Base-by-base conservation (phyloP, 139 green algal genomes). In the Chlorella sp. region DNA sequence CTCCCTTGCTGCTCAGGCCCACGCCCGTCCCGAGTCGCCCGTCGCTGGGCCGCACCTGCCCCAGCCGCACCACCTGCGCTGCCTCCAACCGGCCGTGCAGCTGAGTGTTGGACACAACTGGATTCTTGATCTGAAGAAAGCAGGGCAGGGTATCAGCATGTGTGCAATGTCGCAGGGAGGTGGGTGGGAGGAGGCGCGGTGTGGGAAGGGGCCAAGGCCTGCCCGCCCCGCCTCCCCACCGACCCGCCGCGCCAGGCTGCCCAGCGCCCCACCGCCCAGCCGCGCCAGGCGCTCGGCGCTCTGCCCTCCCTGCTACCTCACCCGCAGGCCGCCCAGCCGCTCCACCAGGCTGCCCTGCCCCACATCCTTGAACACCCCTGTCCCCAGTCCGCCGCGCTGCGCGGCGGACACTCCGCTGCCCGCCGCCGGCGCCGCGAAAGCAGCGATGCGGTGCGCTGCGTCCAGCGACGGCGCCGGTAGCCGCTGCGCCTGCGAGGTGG, bases 81-180 rank as follows among this genome's bases (percentile, higher is more conserved):
- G 77, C 58, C 5, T 61, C 53, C 3, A 90, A 46, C 12, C 79
- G 56, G 62, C 69, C 76, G 6, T 79, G 66, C 46, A 90, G 62
- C 33, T 87, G 66, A 17, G 79, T 61, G 50, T 64, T 79, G 23
- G 82, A 83, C 46, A 89, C 79, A 23, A 76, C 41, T 4, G 79
- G 63, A 29, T 86, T 85, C 59, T 82, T 89, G 65, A 89, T 77
- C 77, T 87, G 77, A 73, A 72, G 0, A 3, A n/a, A n/a, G n/a
- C 43, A 73, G 23, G 35, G 5, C 33, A 61, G 53, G n/a, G n/a
- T n/a, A n/a, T n/a, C n/a, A n/a, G n/a, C n/a, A n/a, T n/a, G n/a
- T n/a, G n/a, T n/a, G n/a, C n/a, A n/a, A n/a, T n/a, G n/a, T n/a
- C n/a, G n/a, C n/a, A n/a, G n/a, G n/a, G n/a, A n/a, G n/a, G n/a